Percentiles rank a stretch among this genome's conserved stretches.
These are phyloP conservation scores for Amphicarpaea edgeworthii DNA, from an alignment of 306 rosid genomes.

Conservation along the genomic window DNA sequence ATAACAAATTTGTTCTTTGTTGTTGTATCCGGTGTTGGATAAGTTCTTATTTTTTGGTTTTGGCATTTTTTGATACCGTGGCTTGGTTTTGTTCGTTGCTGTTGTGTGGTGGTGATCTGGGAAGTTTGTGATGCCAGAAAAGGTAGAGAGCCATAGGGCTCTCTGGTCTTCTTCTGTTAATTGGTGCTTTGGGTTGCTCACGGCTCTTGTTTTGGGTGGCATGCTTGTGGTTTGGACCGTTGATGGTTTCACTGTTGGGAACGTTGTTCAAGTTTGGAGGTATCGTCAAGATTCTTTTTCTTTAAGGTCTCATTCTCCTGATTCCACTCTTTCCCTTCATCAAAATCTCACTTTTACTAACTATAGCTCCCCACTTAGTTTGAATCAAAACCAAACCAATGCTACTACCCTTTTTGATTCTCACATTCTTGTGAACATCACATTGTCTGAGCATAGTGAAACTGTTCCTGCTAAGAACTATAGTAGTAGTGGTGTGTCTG, in stretches of 20 bases:
- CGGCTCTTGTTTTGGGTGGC: conserved; percentile 61
- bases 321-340: conserved; percentile 49
- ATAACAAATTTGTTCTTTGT: conserved; percentile 29
- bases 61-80: conserved; percentile 14
- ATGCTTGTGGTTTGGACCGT: conserved; percentile 75
- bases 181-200: conserved; percentile 70
- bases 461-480: conserved; percentile 45
- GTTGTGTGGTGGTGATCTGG: conserved; percentile 1
- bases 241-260: conserved; percentile 63
- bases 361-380: conserved; percentile 20
- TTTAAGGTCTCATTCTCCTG: conserved; percentile 49
- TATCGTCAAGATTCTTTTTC: conserved; percentile 55
- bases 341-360: conserved; percentile 32
- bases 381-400: conserved; percentile 50
- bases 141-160: conserved; percentile 59
- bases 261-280: conserved; percentile 62
- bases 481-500: conserved; percentile 28
- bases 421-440: conserved; percentile 29
- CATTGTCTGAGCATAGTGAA: conserved; percentile 37
- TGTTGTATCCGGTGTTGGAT: conserved; percentile 14
- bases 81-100: conserved; percentile 44
- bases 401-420: conserved; percentile 46
- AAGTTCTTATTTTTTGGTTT: conserved; percentile 26
- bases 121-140: conserved; percentile 69
- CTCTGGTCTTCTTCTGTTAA: conserved; percentile 46